Evolutionary conservation across 768 basidiomycete genomes (phyloP), one percentile per base, ranked within the genome.

Genomic region (Hirschioporus abietinus): DNA sequence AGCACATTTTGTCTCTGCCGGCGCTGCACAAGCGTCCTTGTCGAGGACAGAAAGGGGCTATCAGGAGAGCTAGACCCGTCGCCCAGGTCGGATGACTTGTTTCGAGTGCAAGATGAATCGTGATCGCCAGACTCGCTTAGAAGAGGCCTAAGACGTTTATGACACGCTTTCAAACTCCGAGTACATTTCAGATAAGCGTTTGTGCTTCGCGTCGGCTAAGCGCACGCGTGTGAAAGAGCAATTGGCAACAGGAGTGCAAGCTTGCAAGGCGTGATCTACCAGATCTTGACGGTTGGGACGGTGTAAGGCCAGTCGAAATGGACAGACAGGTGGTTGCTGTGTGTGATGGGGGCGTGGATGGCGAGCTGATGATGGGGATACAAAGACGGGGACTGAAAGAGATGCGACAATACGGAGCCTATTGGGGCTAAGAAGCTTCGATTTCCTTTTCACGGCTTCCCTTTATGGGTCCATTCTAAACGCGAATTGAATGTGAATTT

Each of bases 221-320:
- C 6, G 4, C 42, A 1, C 12, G 5, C 42, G 42, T 52, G 42
- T 20, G 42, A 52, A 52, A 5, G 42, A 20, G 42, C 42, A 52
- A 30, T 52, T 52, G 42, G 20, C 42, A 52, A 52, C 42, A 20
- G 42, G 42, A 20, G 42, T 20, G 20, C 20, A 20, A 10, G 42
- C 42, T 52, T 12, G 15, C 4, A 20, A 52, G 42, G 20, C 42
- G 42, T 10, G 42, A 52, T 52, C 42, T 12, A 20, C 42, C 42
- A 52, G 42, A 52, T 52, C 42, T 52, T 52, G 42, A 52, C 42
- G 42, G 42, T 52, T 52, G 42, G 42, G 42, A 52, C 42, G 42
- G 15, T 52, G 42, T 20, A 20, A 52, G 42, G 42, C 15, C 42
- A 52, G 30, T 52, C 42, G 42, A 52, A 30, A 20, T 52, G 42